Evolutionary conservation across 306 rosid genomes (phyloP).

Genomic region (Fragaria vesca): DNA sequence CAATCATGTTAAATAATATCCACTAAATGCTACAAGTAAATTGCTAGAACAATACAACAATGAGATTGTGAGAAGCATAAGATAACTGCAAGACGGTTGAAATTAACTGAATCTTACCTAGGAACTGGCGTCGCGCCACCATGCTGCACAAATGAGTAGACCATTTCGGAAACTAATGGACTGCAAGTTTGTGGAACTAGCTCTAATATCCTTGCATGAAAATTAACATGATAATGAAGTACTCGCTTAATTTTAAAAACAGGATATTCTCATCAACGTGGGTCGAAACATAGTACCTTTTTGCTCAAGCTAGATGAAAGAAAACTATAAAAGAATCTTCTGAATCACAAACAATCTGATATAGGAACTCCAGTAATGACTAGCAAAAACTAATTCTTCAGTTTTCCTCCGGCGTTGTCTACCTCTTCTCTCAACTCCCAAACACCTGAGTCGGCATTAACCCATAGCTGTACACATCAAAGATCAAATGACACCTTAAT

Average conservation of each 20-base stretch:
- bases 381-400: too few species aligned
- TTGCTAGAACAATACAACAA: not conserved
- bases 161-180: not conserved
- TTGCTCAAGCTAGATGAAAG: too few species aligned
- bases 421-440: too few species aligned
- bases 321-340: too few species aligned
- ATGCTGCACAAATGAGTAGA: not conserved
- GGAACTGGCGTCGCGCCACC: not conserved
- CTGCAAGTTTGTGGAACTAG: not conserved
- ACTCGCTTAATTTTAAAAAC: not conserved
- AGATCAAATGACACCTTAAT: too few species aligned
- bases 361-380: too few species aligned
- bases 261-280: not conserved
- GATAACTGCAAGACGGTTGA: not conserved
- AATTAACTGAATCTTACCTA: not conserved
- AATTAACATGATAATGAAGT: not conserved
- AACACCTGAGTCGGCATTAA: too few species aligned
- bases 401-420: too few species aligned
- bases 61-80: not conserved
- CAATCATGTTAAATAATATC: not conserved
- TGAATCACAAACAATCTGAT: too few species aligned
- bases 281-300: too few species aligned
- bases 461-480: too few species aligned
- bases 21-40: not conserved
- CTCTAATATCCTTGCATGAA: too few species aligned